Base-by-base conservation (phyloP, 768 basidiomycete genomes). In the Boletales sp. region DNA sequence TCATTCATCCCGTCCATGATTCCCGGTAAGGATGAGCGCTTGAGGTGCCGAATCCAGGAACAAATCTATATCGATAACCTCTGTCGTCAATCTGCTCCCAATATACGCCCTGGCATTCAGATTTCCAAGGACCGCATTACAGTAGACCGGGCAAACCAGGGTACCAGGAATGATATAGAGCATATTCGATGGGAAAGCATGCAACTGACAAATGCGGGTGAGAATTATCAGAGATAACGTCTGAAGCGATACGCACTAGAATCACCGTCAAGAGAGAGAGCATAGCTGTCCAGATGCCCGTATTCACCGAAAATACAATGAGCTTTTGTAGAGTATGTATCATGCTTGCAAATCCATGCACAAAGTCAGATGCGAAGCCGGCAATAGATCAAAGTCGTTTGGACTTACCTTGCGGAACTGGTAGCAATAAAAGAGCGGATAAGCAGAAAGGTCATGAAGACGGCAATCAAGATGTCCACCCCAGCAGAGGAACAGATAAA, bases 281-380 rank as follows among this genome's bases (percentile, higher is more conserved):
- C 0, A 77, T 76, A 51, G 83, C 81, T 15, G 79, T 71, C 11
- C 75, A 77, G 11, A 81, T 72, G 1, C n/a, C n/a, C n/a, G n/a
- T n/a, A n/a, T n/a, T n/a, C n/a, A n/a, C n/a, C n/a, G n/a, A n/a
- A n/a, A n/a, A 49, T 2, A 59, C 4, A 0, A 4, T 40, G 8
- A 58, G 48, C n/a, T 49, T 49, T 27, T 51, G 52, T 4, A 59
- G 32, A 11, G 55, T 2, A 14, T 47, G 37, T 4, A 14, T 27
- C 27, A 47, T 59, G 2, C 57, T 59, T 39, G 32, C 8, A 15
- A 17, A 29, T 15, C 37, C 17, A 38, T 18, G 13, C 7, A 2
- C 37, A 18, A 18, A 2, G 37, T 44, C 18, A 43, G 32, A 15
- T 42, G 3, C 1, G 10, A 9, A n/a, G 8, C 10, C 11, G 37